Conservation (phyloP, 805 yeast species). For the Ogataea pini region DNA sequence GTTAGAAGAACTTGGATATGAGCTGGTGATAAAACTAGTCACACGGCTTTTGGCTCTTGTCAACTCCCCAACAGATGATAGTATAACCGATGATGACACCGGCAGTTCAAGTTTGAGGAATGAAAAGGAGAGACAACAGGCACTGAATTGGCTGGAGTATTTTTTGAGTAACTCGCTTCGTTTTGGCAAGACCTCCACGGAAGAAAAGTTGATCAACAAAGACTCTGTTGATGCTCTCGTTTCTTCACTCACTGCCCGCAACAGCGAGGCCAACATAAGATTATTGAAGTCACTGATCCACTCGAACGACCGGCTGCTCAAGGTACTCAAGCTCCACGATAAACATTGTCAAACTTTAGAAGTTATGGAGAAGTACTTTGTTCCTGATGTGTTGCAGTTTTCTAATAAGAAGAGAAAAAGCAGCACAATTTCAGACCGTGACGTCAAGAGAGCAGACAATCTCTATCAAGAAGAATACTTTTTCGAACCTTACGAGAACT, state of each 20-base stretch:
- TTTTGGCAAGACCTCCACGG: conserved; percentile 25
- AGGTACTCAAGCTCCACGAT: conserved; percentile 10
- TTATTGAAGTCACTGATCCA: conserved; percentile 12
- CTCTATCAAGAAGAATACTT: conserved; percentile 10
- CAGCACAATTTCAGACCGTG: background rate
- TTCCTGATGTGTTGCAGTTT: conserved; percentile 16
- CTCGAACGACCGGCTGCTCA: conserved; percentile 11
- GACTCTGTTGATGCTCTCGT: conserved; percentile 14
- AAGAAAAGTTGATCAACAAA: conserved; percentile 20
- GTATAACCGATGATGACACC: conserved; percentile 2
- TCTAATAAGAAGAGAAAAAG: conserved; percentile 6
- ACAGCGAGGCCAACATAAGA: conserved; percentile 4
- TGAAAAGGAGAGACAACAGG: conserved; percentile 17
- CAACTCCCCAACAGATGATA: conserved; percentile 6
- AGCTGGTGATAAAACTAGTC: conserved; percentile 20
- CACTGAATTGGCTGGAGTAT: conserved; percentile 29
- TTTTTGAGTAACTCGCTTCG: conserved; percentile 19
- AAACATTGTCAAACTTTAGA: conserved; percentile 20
- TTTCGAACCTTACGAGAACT: conserved; percentile 39
- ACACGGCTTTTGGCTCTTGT: conserved; percentile 14
- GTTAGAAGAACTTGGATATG: conserved; percentile 25
- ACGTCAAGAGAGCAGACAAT: background rate
- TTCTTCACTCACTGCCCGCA: conserved; percentile 14
- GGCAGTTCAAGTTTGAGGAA: background rate
- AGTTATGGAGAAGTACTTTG: conserved; percentile 26